Evolutionary conservation across 805 yeast species (phyloP).

Genomic region (Candida broadrunensis): DNA sequence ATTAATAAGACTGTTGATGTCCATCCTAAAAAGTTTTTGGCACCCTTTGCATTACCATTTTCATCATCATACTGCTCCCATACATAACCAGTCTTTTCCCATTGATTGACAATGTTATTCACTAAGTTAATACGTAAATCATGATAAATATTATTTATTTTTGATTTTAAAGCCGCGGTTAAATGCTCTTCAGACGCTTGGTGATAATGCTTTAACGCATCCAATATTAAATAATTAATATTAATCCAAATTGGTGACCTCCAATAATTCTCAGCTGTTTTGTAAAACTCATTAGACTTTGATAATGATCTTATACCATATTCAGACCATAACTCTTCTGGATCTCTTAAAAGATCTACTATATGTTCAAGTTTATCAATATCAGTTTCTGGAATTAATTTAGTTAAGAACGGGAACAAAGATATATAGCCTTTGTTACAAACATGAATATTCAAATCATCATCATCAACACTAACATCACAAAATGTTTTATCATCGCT

Average conservation of each 20-base stretch:
- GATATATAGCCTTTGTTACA: slow-evolving; percentile 91
- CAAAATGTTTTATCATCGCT: slow-evolving; percentile 66
- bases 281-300: slow-evolving; percentile 59
- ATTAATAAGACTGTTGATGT: slow-evolving; percentile 76
- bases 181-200: slow-evolving; percentile 21
- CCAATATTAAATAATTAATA: slow-evolving; percentile 80
- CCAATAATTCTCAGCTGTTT: slow-evolving; percentile 91
- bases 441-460: slow-evolving; percentile 61
- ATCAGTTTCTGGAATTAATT: slow-evolving; percentile 50
- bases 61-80: slow-evolving; percentile 88
- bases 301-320: slow-evolving; percentile 84
- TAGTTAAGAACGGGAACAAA: slow-evolving; percentile 77
- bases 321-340: slow-evolving; percentile 70
- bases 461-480: slow-evolving; percentile 75
- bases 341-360: slow-evolving; percentile 60
- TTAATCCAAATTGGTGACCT: slow-evolving; percentile 92
- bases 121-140: slow-evolving; percentile 67
- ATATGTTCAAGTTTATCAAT: slow-evolving; percentile 47
- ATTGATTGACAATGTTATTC: slow-evolving; percentile 62
- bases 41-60: slow-evolving; percentile 75
- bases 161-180: slow-evolving; percentile 37
- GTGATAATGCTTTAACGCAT: slow-evolving; percentile 60
- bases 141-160: slow-evolving; percentile 41
- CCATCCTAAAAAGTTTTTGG: slow-evolving; percentile 94
- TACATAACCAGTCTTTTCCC: slow-evolving; percentile 74